Conservation (phyloP, 345 rosid species). For the Corchorus olitorius region DNA sequence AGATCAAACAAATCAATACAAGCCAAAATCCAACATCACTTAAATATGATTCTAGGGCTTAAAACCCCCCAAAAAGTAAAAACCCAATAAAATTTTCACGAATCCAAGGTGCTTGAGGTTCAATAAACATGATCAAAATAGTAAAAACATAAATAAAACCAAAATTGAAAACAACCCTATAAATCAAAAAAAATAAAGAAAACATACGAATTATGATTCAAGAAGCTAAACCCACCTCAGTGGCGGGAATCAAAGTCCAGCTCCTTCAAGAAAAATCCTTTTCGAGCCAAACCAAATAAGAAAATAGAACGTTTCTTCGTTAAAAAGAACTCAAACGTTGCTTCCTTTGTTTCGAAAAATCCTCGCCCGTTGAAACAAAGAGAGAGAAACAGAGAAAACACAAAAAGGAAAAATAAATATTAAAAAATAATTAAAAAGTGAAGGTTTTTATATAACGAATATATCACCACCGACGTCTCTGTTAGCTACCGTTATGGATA, state of each 20-base stretch:
- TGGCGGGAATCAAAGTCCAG: constrained; percentile 23
- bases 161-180: neutral
- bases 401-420: constrained; percentile 23
- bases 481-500: too few relatives aligned
- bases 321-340: constrained; percentile 13
- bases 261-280: constrained; percentile 5
- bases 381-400: constrained; percentile 2
- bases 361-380: constrained; percentile 30
- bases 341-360: constrained; percentile 12
- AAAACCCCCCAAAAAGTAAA: neutral
- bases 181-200: neutral
- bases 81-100: constrained; percentile 1
- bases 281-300: constrained; percentile 13
- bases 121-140: constrained; percentile 16
- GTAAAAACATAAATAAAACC: neutral
- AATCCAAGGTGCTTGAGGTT: constrained; percentile 13
- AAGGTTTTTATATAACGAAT: neutral
- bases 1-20: constrained; percentile 27
- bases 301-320: neutral
- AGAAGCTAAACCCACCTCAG: constrained; percentile 20
- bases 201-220: constrained; percentile 2
- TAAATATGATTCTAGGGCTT: constrained; percentile 15
- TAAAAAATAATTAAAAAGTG: neutral
- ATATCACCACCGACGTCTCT: too few relatives aligned
- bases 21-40: constrained; percentile 31